Evolutionary conservation across 179 eudicot species (phyloP), one percentile per base, ranked within the genome.

Genomic region (Sideroxylon spinosum): DNA sequence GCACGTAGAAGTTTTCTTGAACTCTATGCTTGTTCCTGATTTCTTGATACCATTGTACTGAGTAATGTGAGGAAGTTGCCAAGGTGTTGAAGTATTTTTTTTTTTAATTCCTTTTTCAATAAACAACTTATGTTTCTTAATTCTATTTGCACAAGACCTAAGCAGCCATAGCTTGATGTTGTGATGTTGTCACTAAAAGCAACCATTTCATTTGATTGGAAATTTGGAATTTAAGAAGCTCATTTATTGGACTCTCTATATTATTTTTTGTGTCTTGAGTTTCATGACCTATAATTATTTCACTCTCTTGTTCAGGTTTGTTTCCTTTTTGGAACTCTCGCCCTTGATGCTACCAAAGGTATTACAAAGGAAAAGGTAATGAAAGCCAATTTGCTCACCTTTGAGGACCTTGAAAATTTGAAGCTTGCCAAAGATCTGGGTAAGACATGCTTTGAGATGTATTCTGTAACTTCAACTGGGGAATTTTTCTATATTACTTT

Each of bases 291-390:
- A 74, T 19, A 16, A 74, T 12, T 72, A 25, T 59, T 52, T 29
- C 23, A 55, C 73, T 79, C 79, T 46, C 69, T 56, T 81, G 73
- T 77, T 64, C 81, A 95, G 99, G 99, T 91, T 66, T 95, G 99
- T 82, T 95, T 95, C 79, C 93, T 95, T 60, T 89, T 98, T 75
- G 99, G 98, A 17, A 90, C 92, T 76, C 97, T 95, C 78, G 99
- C 99, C 37, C 92, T 95, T 37, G 99, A 98, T 79, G 99, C 95
- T 82, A 95, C 99, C 62, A 91, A 90, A 80, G 99, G 99, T 76
- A 77, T 85, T 37, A 83, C 93, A 67, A 95, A 89, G 87, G 90
- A 87, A 75, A 87, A 85, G 81, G 98, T 95, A 37, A 85, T 89
- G 92, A 85, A 79, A 78, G 88, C 86, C 23, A 91, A 91, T 81